A percentile compares a stretch with the other conserved stretches of the same genome.
phyloP scores from a whole-genome alignment of 73 alveolate genomes.

The Uronychia setigera region DNA sequence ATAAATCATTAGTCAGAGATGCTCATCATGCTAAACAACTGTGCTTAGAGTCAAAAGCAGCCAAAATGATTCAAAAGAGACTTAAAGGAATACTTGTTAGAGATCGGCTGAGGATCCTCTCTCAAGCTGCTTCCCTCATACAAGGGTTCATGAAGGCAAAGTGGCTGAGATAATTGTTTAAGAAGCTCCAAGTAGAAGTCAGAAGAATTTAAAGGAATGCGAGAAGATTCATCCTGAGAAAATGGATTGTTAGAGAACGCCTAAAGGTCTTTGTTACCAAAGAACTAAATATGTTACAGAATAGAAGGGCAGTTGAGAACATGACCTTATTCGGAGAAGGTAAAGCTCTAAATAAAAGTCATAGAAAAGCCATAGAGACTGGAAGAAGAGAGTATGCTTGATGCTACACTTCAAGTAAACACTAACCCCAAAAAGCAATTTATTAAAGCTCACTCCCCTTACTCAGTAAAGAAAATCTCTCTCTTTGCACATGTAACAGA shows the following conservation, averaged over 20 bases:
- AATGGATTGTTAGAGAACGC: constrained; percentile 37
- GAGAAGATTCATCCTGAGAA: constrained; percentile 51
- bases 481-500: constrained; percentile 38
- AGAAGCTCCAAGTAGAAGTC: constrained; percentile 63
- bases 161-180: constrained; percentile 60
- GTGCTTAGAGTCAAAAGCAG: constrained; percentile 42
- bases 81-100: constrained; percentile 70
- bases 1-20: constrained; percentile 40
- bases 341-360: neutral
- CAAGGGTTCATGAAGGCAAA: constrained; percentile 70
- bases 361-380: neutral
- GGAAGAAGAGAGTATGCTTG: neutral
- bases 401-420: no score
- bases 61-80: constrained; percentile 47
- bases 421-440: neutral
- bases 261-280: constrained; percentile 20
- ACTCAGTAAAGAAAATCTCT: constrained; percentile 50
- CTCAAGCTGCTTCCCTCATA: constrained; percentile 60
- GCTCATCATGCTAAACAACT: constrained; percentile 57
- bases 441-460: constrained; percentile 45
- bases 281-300: constrained; percentile 29
- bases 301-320: constrained; percentile 47
- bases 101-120: constrained; percentile 53
- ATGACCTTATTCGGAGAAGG: constrained; percentile 33
- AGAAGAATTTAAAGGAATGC: constrained; percentile 36